Evolutionary conservation across 805 yeast species (phyloP).

Genomic region (Suhomyces xylopsoci): DNA sequence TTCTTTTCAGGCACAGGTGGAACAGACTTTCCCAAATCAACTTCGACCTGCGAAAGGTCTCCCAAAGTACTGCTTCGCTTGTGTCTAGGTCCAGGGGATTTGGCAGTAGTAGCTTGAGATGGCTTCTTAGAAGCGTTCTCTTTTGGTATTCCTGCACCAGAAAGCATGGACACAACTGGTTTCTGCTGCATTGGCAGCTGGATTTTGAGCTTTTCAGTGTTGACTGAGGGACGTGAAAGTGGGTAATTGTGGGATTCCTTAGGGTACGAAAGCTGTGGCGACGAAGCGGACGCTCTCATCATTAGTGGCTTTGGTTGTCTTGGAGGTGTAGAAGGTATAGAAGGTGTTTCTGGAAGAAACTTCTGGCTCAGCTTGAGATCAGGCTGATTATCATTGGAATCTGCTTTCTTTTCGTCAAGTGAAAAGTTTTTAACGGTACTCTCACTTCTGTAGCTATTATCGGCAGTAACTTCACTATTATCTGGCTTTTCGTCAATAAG

Average conservation of each 20-base stretch:
- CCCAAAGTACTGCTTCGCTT: conserved; percentile 10
- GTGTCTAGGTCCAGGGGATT: background rate
- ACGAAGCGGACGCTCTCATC: conserved; percentile 2
- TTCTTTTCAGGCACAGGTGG: conserved; percentile 18
- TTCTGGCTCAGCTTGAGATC: background rate
- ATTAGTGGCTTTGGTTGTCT: background rate
- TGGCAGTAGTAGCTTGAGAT: background rate
- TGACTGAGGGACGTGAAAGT: background rate
- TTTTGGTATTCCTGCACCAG: background rate
- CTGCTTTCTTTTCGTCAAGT: background rate
- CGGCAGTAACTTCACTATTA: background rate
- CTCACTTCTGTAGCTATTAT: conserved; percentile 1
- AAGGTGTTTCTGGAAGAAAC: no score
- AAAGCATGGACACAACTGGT: background rate
- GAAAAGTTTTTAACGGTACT: background rate
- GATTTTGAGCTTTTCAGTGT: background rate
- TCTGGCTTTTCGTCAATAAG: conserved; percentile 16
- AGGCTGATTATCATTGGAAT: background rate
- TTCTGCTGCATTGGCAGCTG: background rate
- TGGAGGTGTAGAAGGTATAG: background rate
- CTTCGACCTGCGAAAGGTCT: conserved; percentile 4
- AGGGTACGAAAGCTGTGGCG: conserved; percentile 1
- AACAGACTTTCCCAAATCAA: background rate
- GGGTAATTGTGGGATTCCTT: background rate
- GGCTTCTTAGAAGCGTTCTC: background rate